A percentile compares a stretch with the other conserved stretches of the same genome.
Evolutionary conservation across 805 yeast genomes (phyloP).

Genomic region (Lipomyces spencermartinsiae): DNA sequence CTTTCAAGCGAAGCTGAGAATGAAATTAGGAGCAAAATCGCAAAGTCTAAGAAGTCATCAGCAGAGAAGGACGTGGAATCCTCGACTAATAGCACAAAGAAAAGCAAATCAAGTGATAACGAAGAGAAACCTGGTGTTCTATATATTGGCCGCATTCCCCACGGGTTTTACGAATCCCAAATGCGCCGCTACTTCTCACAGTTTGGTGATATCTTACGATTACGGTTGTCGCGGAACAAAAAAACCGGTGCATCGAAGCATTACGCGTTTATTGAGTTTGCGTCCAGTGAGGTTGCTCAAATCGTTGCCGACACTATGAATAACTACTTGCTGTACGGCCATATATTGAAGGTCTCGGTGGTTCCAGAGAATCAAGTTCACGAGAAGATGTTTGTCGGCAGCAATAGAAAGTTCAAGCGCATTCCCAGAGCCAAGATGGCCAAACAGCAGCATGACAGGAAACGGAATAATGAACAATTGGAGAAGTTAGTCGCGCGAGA

Average conservation of each 20-base stretch:
- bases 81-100: slow-evolving; percentile 26
- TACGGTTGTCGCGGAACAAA: slow-evolving; percentile 85
- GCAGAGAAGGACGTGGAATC: slow-evolving; percentile 22
- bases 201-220: slow-evolving; percentile 82
- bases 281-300: slow-evolving; percentile 73
- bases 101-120: slow-evolving; percentile 36
- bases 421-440: slow-evolving; percentile 67
- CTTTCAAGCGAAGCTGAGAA: slow-evolving; percentile 28
- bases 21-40: slow-evolving; percentile 16
- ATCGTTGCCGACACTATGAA: slow-evolving; percentile 96
- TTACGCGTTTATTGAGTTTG: slow-evolving; percentile 88
- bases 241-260: slow-evolving; percentile 91
- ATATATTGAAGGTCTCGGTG: slow-evolving; percentile 76
- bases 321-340: slow-evolving; percentile 88
- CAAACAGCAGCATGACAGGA: slow-evolving; percentile 59
- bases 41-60: not conserved
- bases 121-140: slow-evolving; percentile 52
- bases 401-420: slow-evolving; percentile 59
- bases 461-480: slow-evolving; percentile 65
- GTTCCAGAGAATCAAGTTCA: slow-evolving; percentile 51
- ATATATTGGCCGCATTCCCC: slow-evolving; percentile 91
- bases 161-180: slow-evolving; percentile 81
- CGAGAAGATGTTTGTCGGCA: slow-evolving; percentile 62
- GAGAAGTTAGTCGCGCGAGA: slow-evolving; percentile 57
- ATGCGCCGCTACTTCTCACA: slow-evolving; percentile 82